phyloP scores from a whole-genome alignment of 306 rosid species.

The Dryas octopetala region DNA sequence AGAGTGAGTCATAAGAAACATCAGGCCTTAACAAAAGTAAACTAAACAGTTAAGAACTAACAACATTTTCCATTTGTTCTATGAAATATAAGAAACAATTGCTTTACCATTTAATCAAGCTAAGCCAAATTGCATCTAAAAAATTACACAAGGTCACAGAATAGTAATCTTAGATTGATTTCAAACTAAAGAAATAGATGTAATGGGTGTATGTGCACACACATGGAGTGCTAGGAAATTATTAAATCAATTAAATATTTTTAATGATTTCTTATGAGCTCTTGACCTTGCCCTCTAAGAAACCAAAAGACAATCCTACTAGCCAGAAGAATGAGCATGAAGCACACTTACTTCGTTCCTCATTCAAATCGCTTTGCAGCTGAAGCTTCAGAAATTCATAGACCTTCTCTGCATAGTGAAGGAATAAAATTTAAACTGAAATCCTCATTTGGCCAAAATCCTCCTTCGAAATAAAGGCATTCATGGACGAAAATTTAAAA shows the following conservation, averaged over 20 bases:
- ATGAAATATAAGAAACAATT: not conserved
- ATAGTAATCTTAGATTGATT: not conserved
- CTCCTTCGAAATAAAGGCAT: not conserved
- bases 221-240: too few species aligned
- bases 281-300: not conserved
- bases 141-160: not conserved
- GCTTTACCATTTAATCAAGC: not conserved
- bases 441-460: constrained; percentile 1
- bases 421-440: constrained; percentile 17
- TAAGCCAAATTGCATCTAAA: not conserved
- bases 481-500: not conserved
- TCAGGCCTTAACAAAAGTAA: not conserved
- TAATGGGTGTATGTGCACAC: not conserved
- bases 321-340: constrained; percentile 11
- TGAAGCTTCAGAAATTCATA: constrained; percentile 74
- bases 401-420: constrained; percentile 56
- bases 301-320: constrained; percentile 7
- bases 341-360: constrained; percentile 59
- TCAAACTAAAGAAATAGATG: not conserved
- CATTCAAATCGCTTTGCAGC: constrained; percentile 51
- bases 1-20: constrained; percentile 18
- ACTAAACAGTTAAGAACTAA: not conserved
- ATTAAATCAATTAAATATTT: too few species aligned
- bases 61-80: not conserved
- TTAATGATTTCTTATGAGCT: too few species aligned